These are phyloP conservation scores for Dactylonectria estremocensis DNA, from an alignment of 2,329 filamentous ascomycete species.

Conservation along the genomic window DNA sequence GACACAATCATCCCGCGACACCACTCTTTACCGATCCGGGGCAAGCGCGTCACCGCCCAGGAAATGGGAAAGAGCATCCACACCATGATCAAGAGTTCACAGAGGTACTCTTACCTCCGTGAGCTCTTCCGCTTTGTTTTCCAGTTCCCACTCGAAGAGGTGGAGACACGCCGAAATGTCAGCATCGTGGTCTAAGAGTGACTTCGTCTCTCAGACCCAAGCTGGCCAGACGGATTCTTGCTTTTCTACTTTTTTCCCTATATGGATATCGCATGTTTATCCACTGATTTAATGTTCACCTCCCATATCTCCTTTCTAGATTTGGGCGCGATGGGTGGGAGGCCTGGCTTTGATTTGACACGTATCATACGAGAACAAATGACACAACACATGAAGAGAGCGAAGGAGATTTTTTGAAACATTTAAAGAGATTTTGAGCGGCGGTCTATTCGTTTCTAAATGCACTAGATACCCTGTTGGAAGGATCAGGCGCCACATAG, in stretches of 20 bases:
- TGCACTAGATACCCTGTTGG: conserved; percentile 50
- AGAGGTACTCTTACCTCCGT: conserved; percentile 82
- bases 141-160: conserved; percentile 86
- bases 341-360: conserved; percentile 26
- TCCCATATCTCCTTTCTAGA: conserved; percentile 30
- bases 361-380: conserved; percentile 31
- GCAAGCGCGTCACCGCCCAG: conserved; percentile 74
- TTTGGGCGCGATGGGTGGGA: conserved; percentile 31
- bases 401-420: conserved; percentile 20
- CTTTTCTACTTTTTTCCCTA: conserved; percentile 30
- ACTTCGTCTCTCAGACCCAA: neutral
- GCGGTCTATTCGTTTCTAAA: conserved; percentile 48
- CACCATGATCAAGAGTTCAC: conserved; percentile 78
- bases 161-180: conserved; percentile 75
- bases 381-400: conserved; percentile 33
- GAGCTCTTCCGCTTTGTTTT: conserved; percentile 90
- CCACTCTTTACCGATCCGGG: conserved; percentile 63
- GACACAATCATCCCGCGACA: conserved; percentile 72
- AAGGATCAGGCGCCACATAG: conserved; percentile 36
- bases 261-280: conserved; percentile 11
- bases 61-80: conserved; percentile 86
- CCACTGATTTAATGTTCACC: conserved; percentile 10
- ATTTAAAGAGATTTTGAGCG: conserved; percentile 39
- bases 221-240: neutral
- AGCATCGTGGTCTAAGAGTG: conserved; percentile 66